These are phyloP conservation scores for Cladosporium sp. DNA, from an alignment of 2,329 filamentous ascomycete genomes.

Conservation along the genomic window DNA sequence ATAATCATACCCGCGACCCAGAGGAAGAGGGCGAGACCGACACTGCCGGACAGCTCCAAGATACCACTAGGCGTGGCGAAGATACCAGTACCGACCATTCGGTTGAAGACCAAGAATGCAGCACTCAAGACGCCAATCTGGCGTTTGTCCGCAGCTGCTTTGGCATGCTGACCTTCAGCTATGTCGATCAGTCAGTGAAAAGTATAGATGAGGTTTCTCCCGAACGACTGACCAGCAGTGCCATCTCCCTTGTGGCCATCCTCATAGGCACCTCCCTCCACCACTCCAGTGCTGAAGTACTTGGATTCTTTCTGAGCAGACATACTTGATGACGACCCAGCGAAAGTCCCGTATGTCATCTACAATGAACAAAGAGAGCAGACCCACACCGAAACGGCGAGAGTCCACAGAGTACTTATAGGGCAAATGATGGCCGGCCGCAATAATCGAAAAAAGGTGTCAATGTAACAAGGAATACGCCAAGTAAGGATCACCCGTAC, in stretches of 20 bases:
- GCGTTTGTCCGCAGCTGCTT: slow-evolving; percentile 23
- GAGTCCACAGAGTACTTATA: background rate
- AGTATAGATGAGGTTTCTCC: background rate
- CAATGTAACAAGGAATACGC: background rate
- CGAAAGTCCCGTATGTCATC: slow-evolving; percentile 16
- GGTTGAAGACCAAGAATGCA: slow-evolving; percentile 63
- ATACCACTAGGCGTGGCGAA: slow-evolving; percentile 64
- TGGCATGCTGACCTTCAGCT: slow-evolving; percentile 16
- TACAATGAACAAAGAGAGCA: background rate
- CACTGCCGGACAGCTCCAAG: slow-evolving; percentile 57
- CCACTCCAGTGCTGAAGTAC: background rate
- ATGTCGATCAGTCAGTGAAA: background rate
- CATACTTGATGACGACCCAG: slow-evolving; percentile 12
- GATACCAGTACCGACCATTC: slow-evolving; percentile 67
- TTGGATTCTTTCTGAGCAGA: slow-evolving; percentile 5
- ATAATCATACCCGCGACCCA: slow-evolving; percentile 65
- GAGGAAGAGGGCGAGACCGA: slow-evolving; percentile 63
- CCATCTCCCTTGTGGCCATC: slow-evolving; percentile 6
- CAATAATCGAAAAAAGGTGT: background rate
- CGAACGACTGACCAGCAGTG: slow-evolving; percentile 5
- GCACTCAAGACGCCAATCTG: slow-evolving; percentile 59
- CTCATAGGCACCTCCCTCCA: background rate
- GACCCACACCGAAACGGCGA: slow-evolving; percentile 2
- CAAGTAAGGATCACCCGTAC: background rate
- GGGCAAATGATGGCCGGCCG: background rate